These are phyloP conservation scores for Trametes polyzona DNA, from an alignment of 1,284 basidiomycete genomes.

Conservation along the genomic window DNA sequence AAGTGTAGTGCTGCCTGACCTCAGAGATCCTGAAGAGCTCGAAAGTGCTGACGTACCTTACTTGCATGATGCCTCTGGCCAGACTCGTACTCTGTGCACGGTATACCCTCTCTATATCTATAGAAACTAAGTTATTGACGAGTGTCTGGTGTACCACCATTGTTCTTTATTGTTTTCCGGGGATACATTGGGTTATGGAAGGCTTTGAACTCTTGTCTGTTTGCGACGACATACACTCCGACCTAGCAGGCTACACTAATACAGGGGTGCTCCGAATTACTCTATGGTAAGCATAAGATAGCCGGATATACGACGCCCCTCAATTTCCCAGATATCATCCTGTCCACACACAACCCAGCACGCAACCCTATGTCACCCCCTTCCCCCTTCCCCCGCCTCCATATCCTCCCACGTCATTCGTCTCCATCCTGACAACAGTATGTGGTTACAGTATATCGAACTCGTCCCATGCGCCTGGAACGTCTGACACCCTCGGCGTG, in stretches of 20 bases:
- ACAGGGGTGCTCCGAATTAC: conserved; percentile 11
- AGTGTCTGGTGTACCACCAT: conserved; percentile 3
- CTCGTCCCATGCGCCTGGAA: conserved; percentile 62
- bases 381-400: background rate
- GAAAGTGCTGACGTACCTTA: background rate
- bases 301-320: background rate
- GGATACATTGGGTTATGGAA: background rate
- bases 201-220: too few relatives aligned
- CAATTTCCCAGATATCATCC: background rate
- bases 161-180: background rate
- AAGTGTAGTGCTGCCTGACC: background rate
- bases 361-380: background rate
- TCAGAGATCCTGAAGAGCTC: background rate
- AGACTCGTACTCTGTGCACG: background rate
- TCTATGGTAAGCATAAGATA: conserved; percentile 23
- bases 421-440: too few relatives aligned
- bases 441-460: conserved; percentile 60
- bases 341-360: background rate
- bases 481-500: conserved; percentile 35
- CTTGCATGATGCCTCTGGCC: background rate
- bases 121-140: conserved; percentile 3
- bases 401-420: too few relatives aligned
- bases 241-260: background rate
- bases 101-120: conserved; percentile 10
- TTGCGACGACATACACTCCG: background rate